Evolutionary conservation across 2,329 filamentous ascomycete species (phyloP).

Genomic region (Aspergillus floridensis): DNA sequence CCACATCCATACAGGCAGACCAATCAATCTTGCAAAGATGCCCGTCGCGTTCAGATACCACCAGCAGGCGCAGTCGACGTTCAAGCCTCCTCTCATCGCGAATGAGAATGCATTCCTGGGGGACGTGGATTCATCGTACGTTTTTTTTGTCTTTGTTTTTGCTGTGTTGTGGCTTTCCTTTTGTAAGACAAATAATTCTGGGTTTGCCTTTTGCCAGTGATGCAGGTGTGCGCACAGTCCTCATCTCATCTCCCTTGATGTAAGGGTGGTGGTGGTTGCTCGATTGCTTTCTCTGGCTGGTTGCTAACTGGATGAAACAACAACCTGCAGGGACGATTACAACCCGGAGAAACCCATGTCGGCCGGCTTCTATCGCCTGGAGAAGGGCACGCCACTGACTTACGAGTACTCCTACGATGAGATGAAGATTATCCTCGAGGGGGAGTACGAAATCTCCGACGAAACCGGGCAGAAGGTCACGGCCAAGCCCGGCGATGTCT

Average conservation of each 20-base stretch:
- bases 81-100: slow-evolving; percentile 64
- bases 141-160: neutral
- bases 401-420: slow-evolving; percentile 71
- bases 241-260: neutral
- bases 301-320: neutral
- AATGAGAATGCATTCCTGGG: slow-evolving; percentile 68
- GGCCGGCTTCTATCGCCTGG: slow-evolving; percentile 64
- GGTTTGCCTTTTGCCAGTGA: neutral
- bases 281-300: no score
- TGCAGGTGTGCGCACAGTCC: neutral
- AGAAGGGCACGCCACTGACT: slow-evolving; percentile 64
- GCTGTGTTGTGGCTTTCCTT: neutral
- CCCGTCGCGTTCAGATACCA: slow-evolving; percentile 51
- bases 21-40: slow-evolving; percentile 28
- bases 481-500: slow-evolving; percentile 63
- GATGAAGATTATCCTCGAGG: slow-evolving; percentile 72
- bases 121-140: slow-evolving; percentile 57
- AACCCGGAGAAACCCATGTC: slow-evolving; percentile 61
- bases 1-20: no score
- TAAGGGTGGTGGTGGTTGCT: neutral
- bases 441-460: slow-evolving; percentile 63
- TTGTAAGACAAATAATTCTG: neutral
- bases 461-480: slow-evolving; percentile 59
- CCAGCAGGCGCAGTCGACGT: slow-evolving; percentile 57
- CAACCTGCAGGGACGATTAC: slow-evolving; percentile 47